Percentiles rank a stretch among this genome's conserved stretches.
Conservation (phyloP, 352 stramenopile genomes). For the Phytophthora foliorum region DNA sequence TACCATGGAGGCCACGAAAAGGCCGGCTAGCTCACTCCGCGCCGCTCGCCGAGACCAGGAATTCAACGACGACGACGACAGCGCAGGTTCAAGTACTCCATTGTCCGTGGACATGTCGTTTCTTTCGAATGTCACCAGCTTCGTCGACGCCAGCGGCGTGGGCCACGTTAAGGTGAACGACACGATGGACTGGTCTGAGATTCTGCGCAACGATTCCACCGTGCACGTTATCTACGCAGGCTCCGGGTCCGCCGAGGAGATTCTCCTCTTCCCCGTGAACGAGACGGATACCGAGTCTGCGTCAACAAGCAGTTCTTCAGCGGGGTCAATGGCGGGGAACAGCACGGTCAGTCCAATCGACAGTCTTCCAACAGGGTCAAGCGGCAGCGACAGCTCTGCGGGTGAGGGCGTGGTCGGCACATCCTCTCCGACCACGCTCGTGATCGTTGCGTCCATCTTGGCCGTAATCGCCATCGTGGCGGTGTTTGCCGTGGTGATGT, state of each 20-base stretch:
- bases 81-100: conserved; percentile 10
- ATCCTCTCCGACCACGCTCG: conserved; percentile 30
- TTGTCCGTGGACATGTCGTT: conserved; percentile 42
- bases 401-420: conserved; percentile 17
- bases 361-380: conserved; percentile 37
- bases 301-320: conserved; percentile 9
- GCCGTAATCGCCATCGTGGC: conserved; percentile 38
- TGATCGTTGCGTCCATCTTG: conserved; percentile 39
- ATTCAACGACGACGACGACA: conserved; percentile 12
- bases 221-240: conserved; percentile 56
- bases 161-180: conserved; percentile 47
- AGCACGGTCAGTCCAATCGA: conserved; percentile 23
- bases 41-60: conserved; percentile 14
- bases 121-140: conserved; percentile 42
- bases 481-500: conserved; percentile 36
- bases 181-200: conserved; percentile 42
- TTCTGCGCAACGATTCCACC: conserved; percentile 52
- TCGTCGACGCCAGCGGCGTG: conserved; percentile 33
- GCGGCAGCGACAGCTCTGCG: conserved; percentile 20
- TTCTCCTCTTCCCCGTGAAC: conserved; percentile 45
- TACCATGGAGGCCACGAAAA: conserved; percentile 19
- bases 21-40: neutral
- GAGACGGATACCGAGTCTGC: conserved; percentile 20
- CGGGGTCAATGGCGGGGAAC: conserved; percentile 21
- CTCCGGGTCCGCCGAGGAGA: conserved; percentile 40